Evolutionary conservation across 2,329 filamentous ascomycete species (phyloP), one percentile per base, ranked within the genome.

Genomic region (Aspergillus hortae): DNA sequence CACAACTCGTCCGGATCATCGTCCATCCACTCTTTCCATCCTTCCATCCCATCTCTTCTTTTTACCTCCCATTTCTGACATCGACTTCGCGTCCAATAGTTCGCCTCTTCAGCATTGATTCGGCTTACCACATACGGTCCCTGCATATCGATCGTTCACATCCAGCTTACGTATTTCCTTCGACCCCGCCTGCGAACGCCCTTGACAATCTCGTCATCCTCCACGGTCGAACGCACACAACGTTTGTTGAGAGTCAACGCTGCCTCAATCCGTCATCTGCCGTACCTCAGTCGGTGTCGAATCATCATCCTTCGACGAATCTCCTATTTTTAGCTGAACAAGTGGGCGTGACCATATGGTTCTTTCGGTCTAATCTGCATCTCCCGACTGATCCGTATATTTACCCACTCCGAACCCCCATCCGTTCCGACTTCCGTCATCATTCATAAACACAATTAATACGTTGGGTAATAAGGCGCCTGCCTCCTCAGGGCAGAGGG

Each of bases 401-500:
- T 52, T 47, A 56, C 44, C 47, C 46, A 47, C 36, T 27, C 27
- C 30, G 48, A 32, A 51, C 23, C 42, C 42, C 46, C 33, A 43
- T 44, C 44, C 10, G 30, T 48, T 33, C 43, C 33, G 43, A 30
- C 14, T 52, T 53, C 30, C 36, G 46, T 44, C 25, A 40, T 32
- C 46, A 40, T 32, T 43, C 36, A 21, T 42, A 46, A 30, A 49
- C 53, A 50, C 38, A 48, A 51, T 53, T 42, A 52, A 52, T 49
- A 41, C 42, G 30, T 43, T 51, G 41, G 47, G 46, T 40, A 49
- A 38, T 23, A 42, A 32, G 38, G 49, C 48, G 45, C 46, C 52
- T 52, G 57, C 57, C 53, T 61, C 51, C 40, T 42, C 14, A 46
- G 60, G 60, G 59, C 55, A 53, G 55, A 61, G 57, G 58, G 56